phyloP scores from a whole-genome alignment of 768 basidiomycete genomes.

The Lyophyllum semitale region DNA sequence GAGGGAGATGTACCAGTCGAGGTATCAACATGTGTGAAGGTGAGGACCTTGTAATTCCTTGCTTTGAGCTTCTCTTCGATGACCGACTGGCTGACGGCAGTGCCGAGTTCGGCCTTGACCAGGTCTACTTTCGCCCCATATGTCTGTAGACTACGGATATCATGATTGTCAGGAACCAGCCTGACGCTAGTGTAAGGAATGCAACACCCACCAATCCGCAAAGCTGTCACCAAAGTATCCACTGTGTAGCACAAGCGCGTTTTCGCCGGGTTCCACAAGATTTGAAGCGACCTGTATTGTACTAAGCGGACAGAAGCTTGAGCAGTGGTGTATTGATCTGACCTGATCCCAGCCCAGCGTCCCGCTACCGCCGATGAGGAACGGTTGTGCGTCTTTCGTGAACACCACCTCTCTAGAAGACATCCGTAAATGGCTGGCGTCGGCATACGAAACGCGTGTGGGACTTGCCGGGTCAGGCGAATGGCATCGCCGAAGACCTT shows the following conservation, averaged over 20 bases:
- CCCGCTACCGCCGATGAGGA: conserved; percentile 92
- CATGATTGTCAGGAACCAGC: not conserved
- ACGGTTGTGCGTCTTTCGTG: conserved; percentile 81
- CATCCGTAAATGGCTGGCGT: conserved; percentile 6
- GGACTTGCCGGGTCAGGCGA: conserved; percentile 70
- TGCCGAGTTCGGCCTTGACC: conserved; percentile 81
- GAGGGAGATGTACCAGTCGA: conserved; percentile 61
- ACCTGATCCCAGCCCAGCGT: conserved; percentile 98
- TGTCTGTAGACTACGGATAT: conserved; percentile 60
- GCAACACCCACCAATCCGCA: conserved; percentile 68
- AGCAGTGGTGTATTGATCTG: conserved; percentile 17
- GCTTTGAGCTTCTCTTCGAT: conserved; percentile 70
- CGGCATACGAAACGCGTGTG: not conserved
- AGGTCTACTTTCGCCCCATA: conserved; percentile 91
- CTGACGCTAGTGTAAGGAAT: not conserved
- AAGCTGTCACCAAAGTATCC: conserved; percentile 97
- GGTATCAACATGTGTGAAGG: conserved; percentile 95
- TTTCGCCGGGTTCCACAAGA: conserved; percentile 79
- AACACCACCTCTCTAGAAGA: conserved; percentile 67
- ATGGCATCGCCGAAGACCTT: conserved; percentile 88
- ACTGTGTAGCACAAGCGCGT: conserved; percentile 80
- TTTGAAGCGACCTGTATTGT: conserved; percentile 76
- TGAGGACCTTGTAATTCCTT: conserved; percentile 86
- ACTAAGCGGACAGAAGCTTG: not conserved
- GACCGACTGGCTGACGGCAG: conserved; percentile 59